Evolutionary conservation across 108 stramenopile genomes (phyloP), one percentile per base, ranked within the genome.

Genomic region (Cyclotella atomus): DNA sequence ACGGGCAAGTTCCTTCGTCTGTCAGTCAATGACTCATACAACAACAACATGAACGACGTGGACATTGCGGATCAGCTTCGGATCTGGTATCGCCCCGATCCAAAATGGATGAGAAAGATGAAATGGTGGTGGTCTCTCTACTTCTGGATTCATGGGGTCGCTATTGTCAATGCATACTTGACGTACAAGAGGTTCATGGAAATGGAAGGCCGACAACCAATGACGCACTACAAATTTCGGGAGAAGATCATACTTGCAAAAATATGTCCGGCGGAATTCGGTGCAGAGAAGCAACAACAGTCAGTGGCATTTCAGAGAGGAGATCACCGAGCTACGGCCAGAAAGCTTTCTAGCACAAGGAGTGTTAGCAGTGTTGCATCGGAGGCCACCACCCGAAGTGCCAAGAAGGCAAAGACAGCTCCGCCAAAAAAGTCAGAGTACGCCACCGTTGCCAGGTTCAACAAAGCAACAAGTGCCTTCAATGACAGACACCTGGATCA

Each of bases 121-220:
- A 79, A 79, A 56, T 79, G 78, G 78, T 79, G 78, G 78, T 73
- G 72, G 71, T 66, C 71, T 0, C 57, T 67, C 16, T 61, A 23
- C 33, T 59, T 56, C 44, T 73, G 72, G 78, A 56, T 44, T 1
- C 30, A 47, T 30, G 57, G 59, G 25, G 36, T 35, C n/a, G 21
- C 43, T 6, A 3, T 47, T 25, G 71, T 73, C 20, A 73, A 73
- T 73, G 64, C 71, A 23, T 73, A 45, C 41, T 32, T 47, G 16
- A 21, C 25, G 24, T 47, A 45, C 21, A 52, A 14, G 16, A 62
- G 62, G 19, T 62, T 47, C 27, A 47, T 24, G 38, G 60, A 30
- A 47, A 63, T 36, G 71, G 44, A 8, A 36, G 19, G 63, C 21
- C 45, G 32, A 46, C 17, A 9, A 45, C 56, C 59, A 49, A 49